Evolutionary conservation across 495 filamentous ascomycete genomes (phyloP).

Genomic region (Stereocaulon alpinum): DNA sequence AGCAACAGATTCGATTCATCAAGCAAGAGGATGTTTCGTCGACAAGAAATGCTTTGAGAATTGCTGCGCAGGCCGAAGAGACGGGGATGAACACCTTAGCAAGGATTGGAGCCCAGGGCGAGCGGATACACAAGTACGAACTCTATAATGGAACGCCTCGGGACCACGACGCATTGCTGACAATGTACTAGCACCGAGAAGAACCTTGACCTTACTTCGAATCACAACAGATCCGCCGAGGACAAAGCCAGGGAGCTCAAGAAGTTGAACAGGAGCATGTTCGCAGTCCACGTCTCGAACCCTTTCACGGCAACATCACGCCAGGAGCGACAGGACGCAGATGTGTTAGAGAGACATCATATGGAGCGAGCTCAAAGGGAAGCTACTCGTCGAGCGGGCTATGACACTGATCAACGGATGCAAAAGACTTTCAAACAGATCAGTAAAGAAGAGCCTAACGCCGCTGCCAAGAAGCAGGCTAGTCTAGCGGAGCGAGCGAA

Average conservation of each 20-base stretch:
- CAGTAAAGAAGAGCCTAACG: conserved; percentile 30
- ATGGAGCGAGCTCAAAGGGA: conserved; percentile 59
- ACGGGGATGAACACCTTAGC: conserved; percentile 59
- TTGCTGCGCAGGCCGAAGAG: conserved; percentile 54
- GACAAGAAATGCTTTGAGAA: conserved; percentile 55
- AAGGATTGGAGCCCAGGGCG: conserved; percentile 62
- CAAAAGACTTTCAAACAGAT: conserved; percentile 50
- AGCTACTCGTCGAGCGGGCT: conserved; percentile 54
- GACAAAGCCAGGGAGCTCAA: conserved; percentile 68
- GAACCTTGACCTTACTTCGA: conserved; percentile 58
- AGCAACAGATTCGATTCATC: conserved; percentile 63
- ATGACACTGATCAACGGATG: conserved; percentile 45
- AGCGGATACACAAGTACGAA: conserved; percentile 54
- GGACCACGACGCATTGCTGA: background rate
- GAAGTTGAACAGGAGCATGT: conserved; percentile 72
- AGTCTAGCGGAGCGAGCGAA: conserved; percentile 59
- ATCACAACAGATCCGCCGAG: conserved; percentile 60
- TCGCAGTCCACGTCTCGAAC: conserved; percentile 64
- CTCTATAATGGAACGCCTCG: background rate
- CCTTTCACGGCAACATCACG: conserved; percentile 55
- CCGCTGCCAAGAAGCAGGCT: conserved; percentile 34
- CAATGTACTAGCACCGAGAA: conserved; percentile 41
- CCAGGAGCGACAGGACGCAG: conserved; percentile 48
- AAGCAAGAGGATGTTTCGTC: conserved; percentile 67
- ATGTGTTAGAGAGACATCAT: conserved; percentile 51